A percentile compares a stretch with the other conserved stretches of the same genome.
phyloP scores from a whole-genome alignment of 2,329 filamentous ascomycete genomes.

The Periconia sp. region DNA sequence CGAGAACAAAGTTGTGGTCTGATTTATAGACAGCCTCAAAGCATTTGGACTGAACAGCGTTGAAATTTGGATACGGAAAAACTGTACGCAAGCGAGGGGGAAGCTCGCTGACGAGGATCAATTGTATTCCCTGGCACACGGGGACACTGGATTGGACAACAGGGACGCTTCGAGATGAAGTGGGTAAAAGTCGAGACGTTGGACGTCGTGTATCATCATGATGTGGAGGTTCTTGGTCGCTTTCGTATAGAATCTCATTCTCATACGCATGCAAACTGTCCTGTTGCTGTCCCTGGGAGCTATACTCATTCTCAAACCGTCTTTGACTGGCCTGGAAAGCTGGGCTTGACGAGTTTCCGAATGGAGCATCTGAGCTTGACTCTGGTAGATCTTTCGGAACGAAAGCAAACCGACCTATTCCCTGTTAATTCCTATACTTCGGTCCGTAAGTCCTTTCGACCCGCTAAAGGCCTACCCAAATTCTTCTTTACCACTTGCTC shows the following conservation, averaged over 20 bases:
- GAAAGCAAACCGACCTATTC: constrained; percentile 26
- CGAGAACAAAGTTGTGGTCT: constrained; percentile 75
- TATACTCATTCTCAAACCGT: constrained; percentile 9
- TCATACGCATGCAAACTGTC: not conserved
- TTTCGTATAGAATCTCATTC: not conserved
- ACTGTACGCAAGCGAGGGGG: constrained; percentile 70
- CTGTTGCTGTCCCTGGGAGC: not conserved
- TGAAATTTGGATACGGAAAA: constrained; percentile 76
- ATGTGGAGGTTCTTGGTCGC: not conserved
- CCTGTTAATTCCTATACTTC: not conserved
- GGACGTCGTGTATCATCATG: not conserved
- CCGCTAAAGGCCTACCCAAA: constrained; percentile 8
- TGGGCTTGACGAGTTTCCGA: constrained; percentile 43
- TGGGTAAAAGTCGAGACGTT: not conserved
- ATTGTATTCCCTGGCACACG: constrained; percentile 60
- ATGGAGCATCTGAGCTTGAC: constrained; percentile 34
- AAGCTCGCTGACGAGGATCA: constrained; percentile 61
- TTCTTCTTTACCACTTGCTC: not conserved
- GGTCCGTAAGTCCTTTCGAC: not conserved
- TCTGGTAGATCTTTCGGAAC: constrained; percentile 15
- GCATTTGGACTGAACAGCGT: constrained; percentile 80
- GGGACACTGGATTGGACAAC: constrained; percentile 22
- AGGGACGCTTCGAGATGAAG: not conserved
- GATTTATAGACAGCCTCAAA: constrained; percentile 67
- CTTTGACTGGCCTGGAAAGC: constrained; percentile 41